Percentiles rank a stretch among this genome's conserved stretches.
Conservation (phyloP, 176 grass and related monocot species). For the Triticum timopheevii region DNA sequence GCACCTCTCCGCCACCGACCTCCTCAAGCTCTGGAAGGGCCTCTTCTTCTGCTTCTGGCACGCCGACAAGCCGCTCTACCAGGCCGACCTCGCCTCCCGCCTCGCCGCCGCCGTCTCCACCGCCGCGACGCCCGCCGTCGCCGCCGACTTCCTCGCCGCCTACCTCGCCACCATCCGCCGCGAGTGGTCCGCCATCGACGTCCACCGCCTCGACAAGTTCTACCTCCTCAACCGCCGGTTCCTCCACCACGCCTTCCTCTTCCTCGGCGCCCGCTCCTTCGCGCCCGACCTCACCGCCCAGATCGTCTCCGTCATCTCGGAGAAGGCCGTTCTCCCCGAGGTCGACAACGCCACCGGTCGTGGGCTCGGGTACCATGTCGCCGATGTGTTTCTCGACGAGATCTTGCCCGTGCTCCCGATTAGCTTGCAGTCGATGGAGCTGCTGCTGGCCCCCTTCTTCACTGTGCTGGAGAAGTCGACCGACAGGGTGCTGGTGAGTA, state of each 20-base stretch:
- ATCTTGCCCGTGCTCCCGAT: constrained; percentile 61
- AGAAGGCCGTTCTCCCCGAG: constrained; percentile 49
- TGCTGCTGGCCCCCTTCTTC: constrained; percentile 66
- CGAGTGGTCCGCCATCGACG: constrained; percentile 86
- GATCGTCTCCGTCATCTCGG: constrained; percentile 45
- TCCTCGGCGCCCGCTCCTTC: constrained; percentile 57
- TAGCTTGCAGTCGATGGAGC: constrained; percentile 30
- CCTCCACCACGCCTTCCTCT: constrained; percentile 63
- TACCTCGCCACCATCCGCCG: constrained; percentile 75
- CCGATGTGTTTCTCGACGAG: constrained; percentile 86
- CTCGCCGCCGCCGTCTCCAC: constrained; percentile 64
- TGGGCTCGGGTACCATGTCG: constrained; percentile 73
- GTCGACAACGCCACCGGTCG: constrained; percentile 33
- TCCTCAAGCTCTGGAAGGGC: constrained; percentile 95
- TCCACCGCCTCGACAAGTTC: constrained; percentile 95
- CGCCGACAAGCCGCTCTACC: constrained; percentile 74
- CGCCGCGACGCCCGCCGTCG: constrained; percentile 16
- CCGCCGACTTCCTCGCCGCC: constrained; percentile 59
- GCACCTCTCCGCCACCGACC: constrained; percentile 47
- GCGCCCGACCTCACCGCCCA: constrained; percentile 29
- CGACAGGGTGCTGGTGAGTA: constrained; percentile 67
- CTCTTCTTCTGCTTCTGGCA: constrained; percentile 99
- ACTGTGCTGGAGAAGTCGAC: constrained; percentile 57
- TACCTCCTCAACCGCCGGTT: constrained; percentile 86
- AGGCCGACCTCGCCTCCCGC: constrained; percentile 63